These are phyloP conservation scores for Colletotrichum agaves DNA, from an alignment of 2,329 filamentous ascomycete species.

Conservation along the genomic window DNA sequence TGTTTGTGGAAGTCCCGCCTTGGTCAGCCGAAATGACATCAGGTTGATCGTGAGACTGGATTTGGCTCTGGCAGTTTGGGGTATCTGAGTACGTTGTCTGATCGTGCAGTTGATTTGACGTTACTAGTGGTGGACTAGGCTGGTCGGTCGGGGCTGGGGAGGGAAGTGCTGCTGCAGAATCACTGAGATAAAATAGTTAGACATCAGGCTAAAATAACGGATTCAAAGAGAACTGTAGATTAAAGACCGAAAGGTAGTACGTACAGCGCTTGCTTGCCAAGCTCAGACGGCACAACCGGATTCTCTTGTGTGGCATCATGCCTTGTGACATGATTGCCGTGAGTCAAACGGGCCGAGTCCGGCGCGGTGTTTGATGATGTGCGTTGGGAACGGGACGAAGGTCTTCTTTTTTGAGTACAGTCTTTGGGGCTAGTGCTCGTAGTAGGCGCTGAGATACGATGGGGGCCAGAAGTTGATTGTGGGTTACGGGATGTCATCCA, in stretches of 20 bases:
- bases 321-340: not conserved
- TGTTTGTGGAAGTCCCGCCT: not conserved
- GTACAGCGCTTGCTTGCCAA: constrained; percentile 15
- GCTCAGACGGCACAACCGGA: not conserved
- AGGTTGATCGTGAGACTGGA: not conserved
- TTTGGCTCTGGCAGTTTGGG: not conserved
- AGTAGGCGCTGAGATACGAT: not conserved
- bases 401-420: not conserved
- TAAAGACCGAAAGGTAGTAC: not conserved
- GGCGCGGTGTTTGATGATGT: not conserved
- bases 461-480: not conserved
- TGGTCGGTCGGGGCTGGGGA: constrained; percentile 74
- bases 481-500: constrained; percentile 42
- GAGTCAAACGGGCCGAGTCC: not conserved
- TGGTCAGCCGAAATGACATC: not conserved
- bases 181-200: constrained; percentile 22
- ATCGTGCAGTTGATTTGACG: constrained; percentile 31
- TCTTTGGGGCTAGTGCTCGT: not conserved
- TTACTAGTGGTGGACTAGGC: constrained; percentile 57
- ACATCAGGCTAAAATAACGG: not conserved
- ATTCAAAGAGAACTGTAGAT: not conserved
- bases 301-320: constrained; percentile 1
- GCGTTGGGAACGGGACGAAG: not conserved
- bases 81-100: constrained; percentile 48
- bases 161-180: constrained; percentile 57